Base-by-base conservation (phyloP, 176 grass and related monocot genomes). In the Juncus inflexus region DNA sequence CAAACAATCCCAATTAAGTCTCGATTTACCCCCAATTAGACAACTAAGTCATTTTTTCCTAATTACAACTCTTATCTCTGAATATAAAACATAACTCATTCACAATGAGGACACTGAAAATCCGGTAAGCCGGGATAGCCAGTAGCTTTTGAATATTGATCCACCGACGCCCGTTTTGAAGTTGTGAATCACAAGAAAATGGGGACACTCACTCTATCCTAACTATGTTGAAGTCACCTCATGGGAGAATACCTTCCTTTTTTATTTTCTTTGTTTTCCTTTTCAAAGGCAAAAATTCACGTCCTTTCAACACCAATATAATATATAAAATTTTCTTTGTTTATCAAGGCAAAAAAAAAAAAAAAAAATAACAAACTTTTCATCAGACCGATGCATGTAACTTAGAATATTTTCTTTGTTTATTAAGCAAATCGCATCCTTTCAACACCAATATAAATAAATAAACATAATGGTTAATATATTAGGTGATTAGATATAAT, bases 121-220 rank as follows among this genome's bases (percentile, higher is more conserved):
- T 47, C 43, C 43, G 9, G 43, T 6, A 47, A 6, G 9, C 43
- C 43, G 43, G 36, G 54, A 56, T 9, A 56, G 3, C 65, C 51
- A 50, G 66, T 69, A 10, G 37, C 36, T 42, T 7, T 5, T 28
- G 19, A 28, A 28, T 28, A 1, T 28, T 28, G 19, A 11, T 11
- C 37, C 67, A 71, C 67, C 67, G 67, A 71, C 67, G 67, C 53
- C 37, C 39, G n/a, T 71, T 9, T 47, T 42, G 37, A 37, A 50
- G 66, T 70, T 50, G 40, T 37, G 11, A 55, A 35, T 41, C 52
- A 55, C 65, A 12, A 45, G 47, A 5, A 13, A 69, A 6, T 57
- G 7, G 67, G 67, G 67, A 58, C 67, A 58, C 53, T 42, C 67
- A 58, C 53, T 42, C 38, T 71, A 71, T 71, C 52, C 39, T 13